phyloP scores from a whole-genome alignment of 345 rosid genomes.

The Dipteronia sinensis region DNA sequence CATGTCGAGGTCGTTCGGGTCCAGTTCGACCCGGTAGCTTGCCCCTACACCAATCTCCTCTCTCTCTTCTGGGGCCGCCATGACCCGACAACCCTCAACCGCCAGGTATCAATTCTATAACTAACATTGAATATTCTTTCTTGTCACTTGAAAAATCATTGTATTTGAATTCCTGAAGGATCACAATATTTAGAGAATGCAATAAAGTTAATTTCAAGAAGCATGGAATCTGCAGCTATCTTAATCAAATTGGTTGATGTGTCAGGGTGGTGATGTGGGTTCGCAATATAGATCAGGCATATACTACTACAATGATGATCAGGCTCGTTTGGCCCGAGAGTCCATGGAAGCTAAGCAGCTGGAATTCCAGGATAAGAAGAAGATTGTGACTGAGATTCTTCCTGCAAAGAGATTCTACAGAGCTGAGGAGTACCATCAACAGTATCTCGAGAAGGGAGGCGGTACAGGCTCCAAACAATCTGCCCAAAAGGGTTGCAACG shows the following conservation, averaged over 20 bases:
- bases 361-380: constrained; percentile 45
- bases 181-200: too few relatives aligned
- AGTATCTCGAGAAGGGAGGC: constrained; percentile 79
- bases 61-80: constrained; percentile 76
- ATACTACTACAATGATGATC: constrained; percentile 62
- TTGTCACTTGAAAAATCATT: too few relatives aligned
- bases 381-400: constrained; percentile 73
- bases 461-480: constrained; percentile 57
- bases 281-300: constrained; percentile 88
- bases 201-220: too few relatives aligned
- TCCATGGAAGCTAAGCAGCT: constrained; percentile 61
- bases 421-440: constrained; percentile 84
- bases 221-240: background rate
- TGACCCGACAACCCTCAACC: constrained; percentile 84
- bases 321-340: constrained; percentile 55
- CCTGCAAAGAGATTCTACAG: constrained; percentile 76
- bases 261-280: constrained; percentile 79
- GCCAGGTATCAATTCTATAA: constrained; percentile 47
- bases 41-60: constrained; percentile 59
- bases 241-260: background rate
- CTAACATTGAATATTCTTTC: too few relatives aligned
- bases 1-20: constrained; percentile 84
- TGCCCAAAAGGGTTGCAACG: constrained; percentile 68
- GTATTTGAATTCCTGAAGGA: too few relatives aligned
- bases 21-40: constrained; percentile 69